These are phyloP conservation scores for Austroboletus eburneus DNA, from an alignment of 768 basidiomycete genomes.

Conservation along the genomic window DNA sequence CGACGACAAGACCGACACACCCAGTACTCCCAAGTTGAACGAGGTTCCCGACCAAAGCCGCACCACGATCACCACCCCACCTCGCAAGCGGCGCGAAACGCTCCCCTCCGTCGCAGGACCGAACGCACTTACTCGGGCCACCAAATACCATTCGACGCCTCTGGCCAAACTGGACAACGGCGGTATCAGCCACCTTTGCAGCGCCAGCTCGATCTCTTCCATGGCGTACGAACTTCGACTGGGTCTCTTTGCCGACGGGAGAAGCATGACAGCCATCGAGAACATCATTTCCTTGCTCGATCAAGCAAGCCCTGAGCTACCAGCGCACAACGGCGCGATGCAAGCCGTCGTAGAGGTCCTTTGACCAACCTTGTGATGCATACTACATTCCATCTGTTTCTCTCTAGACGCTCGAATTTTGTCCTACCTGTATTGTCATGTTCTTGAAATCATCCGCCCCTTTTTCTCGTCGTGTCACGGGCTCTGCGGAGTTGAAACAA, in stretches of 20 bases:
- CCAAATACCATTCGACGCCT: constrained; percentile 19
- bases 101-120: constrained; percentile 4
- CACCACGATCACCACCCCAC: constrained; percentile 1
- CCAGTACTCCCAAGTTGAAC: background rate
- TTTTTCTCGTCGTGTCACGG: too few species aligned
- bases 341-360: too few species aligned
- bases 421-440: too few species aligned
- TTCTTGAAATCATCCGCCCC: too few species aligned
- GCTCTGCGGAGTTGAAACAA: too few species aligned
- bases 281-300: constrained; percentile 28
- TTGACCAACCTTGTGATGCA: too few species aligned
- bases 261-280: constrained; percentile 21
- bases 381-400: too few species aligned
- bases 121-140: background rate
- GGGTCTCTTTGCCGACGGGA: constrained; percentile 23
- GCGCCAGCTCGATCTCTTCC: constrained; percentile 23
- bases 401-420: too few species aligned
- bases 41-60: constrained; percentile 3
- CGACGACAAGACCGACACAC: background rate
- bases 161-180: constrained; percentile 11
- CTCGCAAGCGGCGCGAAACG: constrained; percentile 14
- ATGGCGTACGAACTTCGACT: constrained; percentile 24
- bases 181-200: constrained; percentile 11
- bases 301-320: constrained; percentile 18
- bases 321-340: too few species aligned